A percentile compares a stretch with the other conserved stretches of the same genome.
Conservation (phyloP, 1,139 yeast genomes). For the Suhomyces panamericanus region DNA sequence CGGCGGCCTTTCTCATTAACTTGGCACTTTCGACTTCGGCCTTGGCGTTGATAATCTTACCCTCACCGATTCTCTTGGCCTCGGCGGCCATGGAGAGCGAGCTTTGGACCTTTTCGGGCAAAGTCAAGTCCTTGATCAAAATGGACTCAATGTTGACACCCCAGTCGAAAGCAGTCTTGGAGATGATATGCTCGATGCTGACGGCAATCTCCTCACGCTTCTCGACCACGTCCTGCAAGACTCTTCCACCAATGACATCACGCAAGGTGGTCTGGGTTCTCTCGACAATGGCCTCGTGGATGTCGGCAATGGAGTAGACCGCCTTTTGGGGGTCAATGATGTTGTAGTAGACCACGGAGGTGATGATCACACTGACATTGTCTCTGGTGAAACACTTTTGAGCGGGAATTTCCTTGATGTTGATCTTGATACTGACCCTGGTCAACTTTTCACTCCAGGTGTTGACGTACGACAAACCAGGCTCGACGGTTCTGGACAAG, state of each 20-base stretch:
- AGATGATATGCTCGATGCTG: constrained; percentile 60
- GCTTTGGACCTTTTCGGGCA: constrained; percentile 58
- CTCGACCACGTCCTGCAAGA: constrained; percentile 72
- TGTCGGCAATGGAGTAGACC: constrained; percentile 55
- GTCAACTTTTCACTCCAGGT: constrained; percentile 61
- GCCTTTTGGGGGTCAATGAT: constrained; percentile 72
- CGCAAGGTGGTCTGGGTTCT: constrained; percentile 75
- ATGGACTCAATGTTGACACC: constrained; percentile 72
- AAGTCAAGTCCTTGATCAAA: constrained; percentile 64
- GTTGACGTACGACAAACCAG: constrained; percentile 67
- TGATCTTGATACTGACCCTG: constrained; percentile 56
- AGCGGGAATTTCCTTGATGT: constrained; percentile 65
- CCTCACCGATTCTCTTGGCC: constrained; percentile 75
- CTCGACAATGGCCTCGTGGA: constrained; percentile 61
- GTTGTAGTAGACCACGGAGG: constrained; percentile 69
- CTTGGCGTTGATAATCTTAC: constrained; percentile 72
- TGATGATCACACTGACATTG: constrained; percentile 60
- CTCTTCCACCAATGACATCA: constrained; percentile 69
- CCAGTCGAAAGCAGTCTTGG: constrained; percentile 69
- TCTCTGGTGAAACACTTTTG: constrained; percentile 71
- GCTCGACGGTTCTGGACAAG: constrained; percentile 64
- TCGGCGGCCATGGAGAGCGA: constrained; percentile 76
- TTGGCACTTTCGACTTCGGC: constrained; percentile 79
- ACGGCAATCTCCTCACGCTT: constrained; percentile 73
- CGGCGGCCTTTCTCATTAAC: constrained; percentile 78